Percentiles rank a stretch among this genome's conserved stretches.
phyloP scores from a whole-genome alignment of 257 asterid genomes.

The Vinca minor region DNA sequence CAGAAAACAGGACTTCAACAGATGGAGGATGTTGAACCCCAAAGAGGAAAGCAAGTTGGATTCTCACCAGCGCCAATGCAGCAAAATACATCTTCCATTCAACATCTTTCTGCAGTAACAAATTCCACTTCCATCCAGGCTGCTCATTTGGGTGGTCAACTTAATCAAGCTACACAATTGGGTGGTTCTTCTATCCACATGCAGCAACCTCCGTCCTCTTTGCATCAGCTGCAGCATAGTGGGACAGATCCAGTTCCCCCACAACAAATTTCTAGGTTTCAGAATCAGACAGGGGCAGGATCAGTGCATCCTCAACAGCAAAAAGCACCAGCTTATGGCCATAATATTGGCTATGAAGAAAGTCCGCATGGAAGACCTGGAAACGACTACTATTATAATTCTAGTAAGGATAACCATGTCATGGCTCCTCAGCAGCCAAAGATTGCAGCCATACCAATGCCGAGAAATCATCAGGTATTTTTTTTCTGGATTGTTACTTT shows the following conservation, averaged over 20 bases:
- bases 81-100: conserved; percentile 39
- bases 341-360: conserved; percentile 56
- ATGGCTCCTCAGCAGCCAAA: conserved; percentile 58
- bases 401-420: conserved; percentile 41
- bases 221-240: conserved; percentile 34
- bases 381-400: conserved; percentile 42
- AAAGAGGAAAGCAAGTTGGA: conserved; percentile 54
- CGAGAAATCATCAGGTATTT: conserved; percentile 65
- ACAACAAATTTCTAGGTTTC: conserved; percentile 51
- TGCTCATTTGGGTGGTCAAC: conserved; percentile 37
- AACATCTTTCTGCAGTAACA: conserved; percentile 31
- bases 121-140: conserved; percentile 34
- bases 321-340: conserved; percentile 43
- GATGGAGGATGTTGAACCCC: conserved; percentile 51
- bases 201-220: conserved; percentile 40
- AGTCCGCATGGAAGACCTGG: conserved; percentile 52
- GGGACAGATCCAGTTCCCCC: conserved; percentile 40
- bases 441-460: conserved; percentile 70
- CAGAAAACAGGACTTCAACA: conserved; percentile 42
- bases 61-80: conserved; percentile 56
- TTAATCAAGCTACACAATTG: conserved; percentile 38
- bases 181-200: conserved; percentile 39
- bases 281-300: conserved; percentile 54
- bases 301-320: conserved; percentile 50
- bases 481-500: not conserved